Evolutionary conservation across 805 yeast genomes (phyloP), one percentile per base, ranked within the genome.

Genomic region (Saturnispora kantuleensis): DNA sequence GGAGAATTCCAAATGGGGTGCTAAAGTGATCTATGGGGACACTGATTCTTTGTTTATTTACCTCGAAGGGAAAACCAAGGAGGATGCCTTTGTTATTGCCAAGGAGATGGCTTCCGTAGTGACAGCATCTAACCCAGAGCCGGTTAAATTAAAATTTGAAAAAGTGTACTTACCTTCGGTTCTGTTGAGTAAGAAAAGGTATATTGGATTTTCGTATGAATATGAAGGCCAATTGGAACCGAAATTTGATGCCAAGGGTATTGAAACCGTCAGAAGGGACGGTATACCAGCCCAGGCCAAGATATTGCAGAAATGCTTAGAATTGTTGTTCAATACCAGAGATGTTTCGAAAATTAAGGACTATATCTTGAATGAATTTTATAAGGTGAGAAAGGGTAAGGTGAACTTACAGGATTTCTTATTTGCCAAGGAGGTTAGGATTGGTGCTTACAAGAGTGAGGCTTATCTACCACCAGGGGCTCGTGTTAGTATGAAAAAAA

Each of bases 11-110:
- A 57, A 68, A 18, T 85, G 88, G 85, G 88, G 88, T 2, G 97
- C 96, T 0, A 79, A 84, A 54, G 96, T 93, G 0, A 96, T 90
- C 0, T 93, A 93, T 59, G 97, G 98, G 4, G 98, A 93, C 59
- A 93, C 98, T 0, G 98, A 93, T 62, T 85, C 96, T 35, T 62
- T 93, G 45, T 93, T 93, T 69, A 89, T 93, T 2, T 83, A 85
- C 56, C 69, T 93, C 4, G 97, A 97, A 0, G 96, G 96, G 0
- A 78, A 77, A 55, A 69, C 85, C 0, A 76, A 71, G 50, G 73
- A 66, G 2, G 90, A 88, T 28, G 97, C 97, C 0, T 88, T 90
- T 57, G 60, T 55, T 10, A 66, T 82, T 36, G 98, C 97, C 0
- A 62, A 69, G 29, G 79, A 76, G 36, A 80, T 93, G 56, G 85